These are phyloP conservation scores for Arctium minus DNA, from an alignment of 129 eudicot species.

Conservation along the genomic window DNA sequence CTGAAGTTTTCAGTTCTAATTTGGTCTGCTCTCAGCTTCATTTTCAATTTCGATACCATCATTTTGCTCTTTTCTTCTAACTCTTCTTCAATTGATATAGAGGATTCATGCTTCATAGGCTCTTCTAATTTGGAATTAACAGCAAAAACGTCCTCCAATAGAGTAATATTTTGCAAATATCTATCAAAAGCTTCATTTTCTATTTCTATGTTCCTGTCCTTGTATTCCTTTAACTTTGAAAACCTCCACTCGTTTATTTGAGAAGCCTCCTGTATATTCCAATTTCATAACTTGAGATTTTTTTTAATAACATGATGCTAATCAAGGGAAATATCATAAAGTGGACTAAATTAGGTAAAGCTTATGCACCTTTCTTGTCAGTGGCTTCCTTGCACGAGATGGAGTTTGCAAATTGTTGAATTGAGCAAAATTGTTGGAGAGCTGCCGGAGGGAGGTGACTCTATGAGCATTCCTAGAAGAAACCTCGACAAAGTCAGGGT, in stretches of 20 bases:
- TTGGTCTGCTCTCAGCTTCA: constrained; percentile 59
- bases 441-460: constrained; percentile 66
- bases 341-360: neutral
- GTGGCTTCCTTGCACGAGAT: constrained; percentile 73
- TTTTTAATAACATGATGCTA: neutral
- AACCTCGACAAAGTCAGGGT: neutral
- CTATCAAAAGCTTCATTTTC: constrained; percentile 92
- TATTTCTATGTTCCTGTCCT: constrained; percentile 54
- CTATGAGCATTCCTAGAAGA: constrained; percentile 56
- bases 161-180: constrained; percentile 60
- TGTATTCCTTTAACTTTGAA: constrained; percentile 76
- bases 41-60: constrained; percentile 39
- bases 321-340: neutral
- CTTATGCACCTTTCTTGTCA: constrained; percentile 66
- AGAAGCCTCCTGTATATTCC: constrained; percentile 66
- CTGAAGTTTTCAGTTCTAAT: constrained; percentile 54
- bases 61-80: constrained; percentile 31
- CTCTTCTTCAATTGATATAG: constrained; percentile 11
- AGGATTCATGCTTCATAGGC: constrained; percentile 21
- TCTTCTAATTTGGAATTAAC: constrained; percentile 39
- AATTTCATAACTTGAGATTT: neutral
- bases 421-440: constrained; percentile 80
- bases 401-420: constrained; percentile 78
- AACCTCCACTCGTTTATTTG: constrained; percentile 90
- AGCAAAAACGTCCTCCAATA: constrained; percentile 71